A percentile compares a stretch with the other conserved stretches of the same genome.
Conservation (phyloP, 305 asterid species). For the Fraxinus dipetala region DNA sequence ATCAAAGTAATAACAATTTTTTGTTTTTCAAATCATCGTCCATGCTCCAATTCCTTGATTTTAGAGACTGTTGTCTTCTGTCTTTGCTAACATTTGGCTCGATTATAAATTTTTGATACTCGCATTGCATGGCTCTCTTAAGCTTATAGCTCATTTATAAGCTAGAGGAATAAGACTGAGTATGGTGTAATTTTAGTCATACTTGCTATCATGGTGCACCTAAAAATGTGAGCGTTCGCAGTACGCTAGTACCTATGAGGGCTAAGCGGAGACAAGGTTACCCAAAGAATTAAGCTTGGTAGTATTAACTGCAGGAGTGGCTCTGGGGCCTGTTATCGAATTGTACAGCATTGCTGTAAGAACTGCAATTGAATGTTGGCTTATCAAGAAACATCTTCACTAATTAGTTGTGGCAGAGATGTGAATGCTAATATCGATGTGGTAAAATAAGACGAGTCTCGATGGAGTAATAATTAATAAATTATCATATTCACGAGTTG, state of each 20-base stretch:
- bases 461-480: not conserved
- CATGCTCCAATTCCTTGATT: conserved; percentile 19
- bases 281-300: not conserved
- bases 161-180: not conserved
- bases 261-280: not conserved
- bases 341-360: not conserved
- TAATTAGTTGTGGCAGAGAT: not conserved
- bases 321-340: not conserved
- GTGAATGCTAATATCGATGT: not conserved
- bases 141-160: not conserved
- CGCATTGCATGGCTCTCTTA: not conserved
- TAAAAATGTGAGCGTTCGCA: not conserved
- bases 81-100: not conserved
- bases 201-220: not conserved
- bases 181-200: not conserved
- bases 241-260: not conserved
- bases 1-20: conserved; percentile 54
- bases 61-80: not conserved
- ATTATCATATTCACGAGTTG: not conserved
- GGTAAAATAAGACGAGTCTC: not conserved
- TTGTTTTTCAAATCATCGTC: conserved; percentile 8
- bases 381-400: not conserved
- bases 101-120: conserved; percentile 13
- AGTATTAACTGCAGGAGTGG: not conserved
- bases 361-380: not conserved